Conservation (phyloP, 306 rosid genomes). For the cucumber (Cucumis sativus) region DNA sequence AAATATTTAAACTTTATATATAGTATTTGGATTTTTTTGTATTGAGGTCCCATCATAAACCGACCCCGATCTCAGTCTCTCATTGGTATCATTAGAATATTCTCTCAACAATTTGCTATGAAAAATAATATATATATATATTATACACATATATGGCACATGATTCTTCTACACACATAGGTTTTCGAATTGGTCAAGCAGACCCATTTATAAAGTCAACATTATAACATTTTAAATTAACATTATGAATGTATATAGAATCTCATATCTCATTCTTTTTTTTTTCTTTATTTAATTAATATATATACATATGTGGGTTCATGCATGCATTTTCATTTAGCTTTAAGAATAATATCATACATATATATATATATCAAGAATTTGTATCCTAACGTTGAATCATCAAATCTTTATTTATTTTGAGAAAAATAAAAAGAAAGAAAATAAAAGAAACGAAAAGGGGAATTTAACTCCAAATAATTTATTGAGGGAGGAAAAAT, state of each 20-base stretch:
- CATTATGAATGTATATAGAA: neutral
- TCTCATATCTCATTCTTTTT: neutral
- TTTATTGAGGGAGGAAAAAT: neutral
- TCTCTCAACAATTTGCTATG: neutral
- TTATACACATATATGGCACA: neutral
- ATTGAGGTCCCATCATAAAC: neutral
- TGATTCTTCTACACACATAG: neutral
- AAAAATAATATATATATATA: neutral
- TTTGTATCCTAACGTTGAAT: neutral
- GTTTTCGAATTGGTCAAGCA: neutral
- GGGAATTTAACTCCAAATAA: neutral
- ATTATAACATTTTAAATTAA: neutral
- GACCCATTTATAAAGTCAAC: neutral
- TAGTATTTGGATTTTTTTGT: neutral
- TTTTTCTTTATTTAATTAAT: neutral
- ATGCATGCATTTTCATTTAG: neutral
- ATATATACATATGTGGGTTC: neutral
- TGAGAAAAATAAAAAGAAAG: too few species aligned
- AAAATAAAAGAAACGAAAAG: neutral
- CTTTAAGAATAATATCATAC: neutral
- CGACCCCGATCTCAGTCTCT: neutral
- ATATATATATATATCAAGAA: neutral
- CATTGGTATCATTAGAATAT: neutral
- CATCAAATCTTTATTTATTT: neutral
- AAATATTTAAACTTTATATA: neutral